These are phyloP conservation scores for Terana coerulea DNA, from an alignment of 768 basidiomycete genomes.

Conservation along the genomic window DNA sequence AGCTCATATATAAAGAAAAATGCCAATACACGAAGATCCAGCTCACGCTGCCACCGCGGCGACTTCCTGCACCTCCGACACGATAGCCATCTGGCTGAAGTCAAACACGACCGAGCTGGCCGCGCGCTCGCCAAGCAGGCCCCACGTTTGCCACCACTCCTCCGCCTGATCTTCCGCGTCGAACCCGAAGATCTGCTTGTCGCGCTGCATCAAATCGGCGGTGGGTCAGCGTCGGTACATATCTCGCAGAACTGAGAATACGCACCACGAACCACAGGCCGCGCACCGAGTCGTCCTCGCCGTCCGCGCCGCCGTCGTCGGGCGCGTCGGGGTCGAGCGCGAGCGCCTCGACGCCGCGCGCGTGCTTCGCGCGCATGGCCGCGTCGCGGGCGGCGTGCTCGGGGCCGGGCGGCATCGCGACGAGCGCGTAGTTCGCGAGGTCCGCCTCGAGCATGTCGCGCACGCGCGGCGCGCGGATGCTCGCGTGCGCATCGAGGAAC, in stretches of 20 bases:
- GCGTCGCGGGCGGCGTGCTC: slow-evolving; percentile 10
- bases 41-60: too few species aligned
- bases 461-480: slow-evolving; percentile 23
- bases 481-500: slow-evolving; percentile 24
- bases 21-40: too few species aligned
- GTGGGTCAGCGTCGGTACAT: background rate
- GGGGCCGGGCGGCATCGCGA: slow-evolving; percentile 19
- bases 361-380: slow-evolving; percentile 1
- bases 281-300: background rate
- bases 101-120: too few species aligned
- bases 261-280: background rate
- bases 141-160: slow-evolving; percentile 28
- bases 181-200: slow-evolving; percentile 20
- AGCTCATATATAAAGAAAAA: too few species aligned
- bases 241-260: background rate
- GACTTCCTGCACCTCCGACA: too few species aligned
- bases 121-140: slow-evolving; percentile 24
- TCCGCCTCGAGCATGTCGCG: slow-evolving; percentile 16
- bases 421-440: slow-evolving; percentile 14
- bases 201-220: slow-evolving; percentile 5
- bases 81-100: too few species aligned
- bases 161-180: slow-evolving; percentile 28
- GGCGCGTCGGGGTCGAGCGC: background rate
- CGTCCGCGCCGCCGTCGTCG: background rate
- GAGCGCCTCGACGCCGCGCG: slow-evolving; percentile 10